Evolutionary conservation across 1,284 basidiomycete genomes (phyloP), one percentile per base, ranked within the genome.

Genomic region (Malassezia equina): DNA sequence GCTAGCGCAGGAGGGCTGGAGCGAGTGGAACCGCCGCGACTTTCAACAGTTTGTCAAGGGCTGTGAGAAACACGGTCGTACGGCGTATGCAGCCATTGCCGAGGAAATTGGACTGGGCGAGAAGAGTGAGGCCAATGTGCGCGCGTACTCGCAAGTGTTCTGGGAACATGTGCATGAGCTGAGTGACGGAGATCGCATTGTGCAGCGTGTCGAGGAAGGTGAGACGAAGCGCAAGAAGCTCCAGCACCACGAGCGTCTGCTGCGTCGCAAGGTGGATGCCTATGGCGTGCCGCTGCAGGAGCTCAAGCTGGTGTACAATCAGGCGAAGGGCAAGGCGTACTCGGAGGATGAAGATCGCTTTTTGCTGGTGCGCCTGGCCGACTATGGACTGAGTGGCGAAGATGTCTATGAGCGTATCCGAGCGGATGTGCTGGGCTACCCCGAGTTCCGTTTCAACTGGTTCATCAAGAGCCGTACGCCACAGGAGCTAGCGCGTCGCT

Each of bases 301-400:
- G 56, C 51, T 73, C 33, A 68, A 70, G 54, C 39, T 73, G n/a
- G 51, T 55, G 24, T 71, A 73, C 47, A 65, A 64, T 31, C 65
- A 71, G 57, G 63, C 55, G 90, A 93, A 61, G 90, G 67, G 67
- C 48, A 96, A 95, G 71, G 85, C 88, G 3, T 98, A 95, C 76
- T 86, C 82, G 28, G 93, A 99, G 65, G 93, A 98, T 70, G 94
- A 98, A 71, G 94, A 98, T 70, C 81, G 93, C 21, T 98, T 96
- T 78, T 80, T 98, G 24, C 81, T 98, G 25, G 90, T 89, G 70
- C 83, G 90, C 28, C 78, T 98, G 58, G 84, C 86, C 71, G 83
- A 94, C 77, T 93, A 98, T 72, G 91, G 91, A 12, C 84, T 98
- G 78, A 84, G 85, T 51, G 80, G 83, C 27, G 91, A 95, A 53